Percentiles rank a stretch among this genome's conserved stretches.
Evolutionary conservation across 2,329 filamentous ascomycete species (phyloP).

Genomic region (Leptoxyphium fumago): DNA sequence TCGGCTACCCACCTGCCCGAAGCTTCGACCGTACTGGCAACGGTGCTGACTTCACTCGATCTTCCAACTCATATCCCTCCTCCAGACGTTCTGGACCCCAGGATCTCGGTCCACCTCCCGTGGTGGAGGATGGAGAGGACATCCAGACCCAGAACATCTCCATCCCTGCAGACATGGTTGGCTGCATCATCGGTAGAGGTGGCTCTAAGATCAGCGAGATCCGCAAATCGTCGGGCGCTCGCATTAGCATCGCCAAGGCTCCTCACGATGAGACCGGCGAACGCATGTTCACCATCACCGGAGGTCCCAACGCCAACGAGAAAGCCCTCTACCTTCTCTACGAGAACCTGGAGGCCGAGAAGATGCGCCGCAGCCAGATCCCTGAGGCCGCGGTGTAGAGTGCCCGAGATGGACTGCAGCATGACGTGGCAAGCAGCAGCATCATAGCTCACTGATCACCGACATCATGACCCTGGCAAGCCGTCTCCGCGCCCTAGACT

Average conservation of each 20-base stretch:
- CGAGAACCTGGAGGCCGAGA: conserved; percentile 97
- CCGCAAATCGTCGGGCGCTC: conserved; percentile 85
- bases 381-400: conserved; percentile 25
- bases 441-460: background rate
- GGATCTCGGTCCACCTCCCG: conserved; percentile 64
- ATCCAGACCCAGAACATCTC: conserved; percentile 99
- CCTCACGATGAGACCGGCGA: conserved; percentile 95
- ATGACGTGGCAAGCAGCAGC: background rate
- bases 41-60: conserved; percentile 91
- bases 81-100: conserved; percentile 59
- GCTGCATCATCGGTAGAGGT: conserved; percentile 91
- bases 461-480: background rate
- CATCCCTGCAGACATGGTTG: conserved; percentile 98
- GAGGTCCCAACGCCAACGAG: conserved; percentile 84
- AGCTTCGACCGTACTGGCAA: conserved; percentile 88
- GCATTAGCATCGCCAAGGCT: conserved; percentile 94
- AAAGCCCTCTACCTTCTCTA: conserved; percentile 91
- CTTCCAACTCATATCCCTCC: conserved; percentile 51
- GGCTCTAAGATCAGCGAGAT: conserved; percentile 99
- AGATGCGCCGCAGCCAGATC: conserved; percentile 88
- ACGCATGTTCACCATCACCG: conserved; percentile 99
- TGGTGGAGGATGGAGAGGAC: conserved; percentile 93
- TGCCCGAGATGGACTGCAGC: conserved; percentile 3
- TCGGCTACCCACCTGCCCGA: conserved; percentile 42
- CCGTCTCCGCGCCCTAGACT: background rate